Conservation (phyloP, 805 yeast genomes). For the Priceomyces haplophilus region DNA sequence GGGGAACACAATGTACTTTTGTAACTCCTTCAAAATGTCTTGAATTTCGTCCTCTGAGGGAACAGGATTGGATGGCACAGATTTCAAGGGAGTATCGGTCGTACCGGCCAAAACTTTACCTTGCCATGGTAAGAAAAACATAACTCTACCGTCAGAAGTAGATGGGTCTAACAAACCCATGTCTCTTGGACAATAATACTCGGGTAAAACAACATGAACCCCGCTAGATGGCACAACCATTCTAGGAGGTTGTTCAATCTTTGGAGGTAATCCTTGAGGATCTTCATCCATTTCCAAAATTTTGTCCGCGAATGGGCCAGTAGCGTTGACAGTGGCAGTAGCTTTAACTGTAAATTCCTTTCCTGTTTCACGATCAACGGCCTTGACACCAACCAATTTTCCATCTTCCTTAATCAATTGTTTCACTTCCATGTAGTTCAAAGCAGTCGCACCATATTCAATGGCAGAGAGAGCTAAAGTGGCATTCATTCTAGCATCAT, state of each 20-base stretch:
- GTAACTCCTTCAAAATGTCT: slow-evolving; percentile 82
- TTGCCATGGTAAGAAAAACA: slow-evolving; percentile 98
- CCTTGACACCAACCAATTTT: slow-evolving; percentile 72
- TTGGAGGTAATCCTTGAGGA: slow-evolving; percentile 62
- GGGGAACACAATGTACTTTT: slow-evolving; percentile 84
- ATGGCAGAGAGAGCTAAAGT: slow-evolving; percentile 83
- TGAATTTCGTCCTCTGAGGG: slow-evolving; percentile 87
- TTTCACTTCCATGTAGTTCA: slow-evolving; percentile 81
- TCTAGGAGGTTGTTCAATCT: slow-evolving; percentile 48
- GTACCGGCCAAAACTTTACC: slow-evolving; percentile 96
- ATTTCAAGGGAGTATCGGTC: slow-evolving; percentile 81
- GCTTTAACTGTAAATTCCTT: slow-evolving; percentile 60
- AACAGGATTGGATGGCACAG: slow-evolving; percentile 70
- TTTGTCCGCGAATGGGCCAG: slow-evolving; percentile 89
- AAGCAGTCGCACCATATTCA: slow-evolving; percentile 82
- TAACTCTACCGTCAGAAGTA: slow-evolving; percentile 92
- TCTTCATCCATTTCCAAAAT: slow-evolving; percentile 83
- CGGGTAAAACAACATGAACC: slow-evolving; percentile 89
- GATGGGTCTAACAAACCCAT: slow-evolving; percentile 90
- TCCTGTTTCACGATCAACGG: slow-evolving; percentile 68
- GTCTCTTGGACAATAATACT: slow-evolving; percentile 82
- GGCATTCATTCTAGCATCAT: slow-evolving; percentile 87
- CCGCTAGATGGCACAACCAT: slow-evolving; percentile 96
- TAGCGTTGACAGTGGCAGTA: slow-evolving; percentile 81
- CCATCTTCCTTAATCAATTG: slow-evolving; percentile 64